A percentile compares a stretch with the other conserved stretches of the same genome.
phyloP scores from a whole-genome alignment of 345 rosid genomes.

The Eucalyptus decipiens region DNA sequence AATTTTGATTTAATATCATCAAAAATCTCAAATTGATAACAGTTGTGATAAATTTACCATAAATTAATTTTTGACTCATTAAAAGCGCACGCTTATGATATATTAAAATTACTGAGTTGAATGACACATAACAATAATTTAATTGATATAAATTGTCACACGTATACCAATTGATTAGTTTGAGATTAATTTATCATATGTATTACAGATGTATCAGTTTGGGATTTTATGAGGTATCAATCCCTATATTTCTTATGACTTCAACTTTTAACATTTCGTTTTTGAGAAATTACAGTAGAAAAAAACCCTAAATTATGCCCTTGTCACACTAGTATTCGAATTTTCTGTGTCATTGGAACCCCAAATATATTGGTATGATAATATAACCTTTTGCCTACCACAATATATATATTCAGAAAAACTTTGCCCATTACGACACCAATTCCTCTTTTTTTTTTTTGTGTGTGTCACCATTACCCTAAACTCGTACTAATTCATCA shows the following conservation, averaged over 20 bases:
- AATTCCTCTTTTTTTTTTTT: background rate
- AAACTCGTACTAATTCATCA: background rate
- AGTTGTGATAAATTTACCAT: accelerated
- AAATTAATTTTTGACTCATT: too few relatives aligned
- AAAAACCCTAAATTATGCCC: background rate
- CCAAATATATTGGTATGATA: background rate
- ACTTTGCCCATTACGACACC: background rate
- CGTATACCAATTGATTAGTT: too few relatives aligned
- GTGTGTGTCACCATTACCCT: background rate
- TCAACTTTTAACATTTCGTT: accelerated
- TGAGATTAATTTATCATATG: too few relatives aligned
- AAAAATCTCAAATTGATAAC: too few relatives aligned
- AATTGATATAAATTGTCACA: too few relatives aligned
- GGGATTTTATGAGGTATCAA: too few relatives aligned
- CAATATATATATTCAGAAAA: background rate
- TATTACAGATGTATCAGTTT: too few relatives aligned
- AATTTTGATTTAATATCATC: too few relatives aligned
- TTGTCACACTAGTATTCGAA: accelerated
- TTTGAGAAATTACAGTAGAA: background rate
- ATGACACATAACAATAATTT: too few relatives aligned
- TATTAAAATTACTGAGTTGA: too few relatives aligned
- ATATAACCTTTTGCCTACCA: background rate
- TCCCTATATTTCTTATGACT: background rate
- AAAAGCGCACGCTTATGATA: too few relatives aligned
- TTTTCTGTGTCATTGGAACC: background rate